These are phyloP conservation scores for Euphorbia tirucalli DNA, from an alignment of 345 rosid species.

Conservation along the genomic window DNA sequence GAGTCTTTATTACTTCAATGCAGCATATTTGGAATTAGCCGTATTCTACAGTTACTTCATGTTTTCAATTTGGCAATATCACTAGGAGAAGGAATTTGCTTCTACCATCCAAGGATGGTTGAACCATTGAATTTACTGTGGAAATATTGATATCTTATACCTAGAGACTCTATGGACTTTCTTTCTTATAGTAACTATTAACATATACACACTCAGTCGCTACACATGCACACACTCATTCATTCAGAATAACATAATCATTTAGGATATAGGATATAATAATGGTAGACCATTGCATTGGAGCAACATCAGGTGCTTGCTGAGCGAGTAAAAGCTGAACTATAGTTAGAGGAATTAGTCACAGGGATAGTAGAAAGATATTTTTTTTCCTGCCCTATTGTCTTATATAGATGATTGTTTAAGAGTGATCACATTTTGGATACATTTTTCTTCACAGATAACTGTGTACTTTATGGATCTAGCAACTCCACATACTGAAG, in stretches of 20 bases:
- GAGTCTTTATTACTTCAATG: not conserved
- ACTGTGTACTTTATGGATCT: slow-evolving; percentile 92
- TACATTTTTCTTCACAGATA: slow-evolving; percentile 48
- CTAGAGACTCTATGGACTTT: not conserved
- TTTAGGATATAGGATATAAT: not conserved
- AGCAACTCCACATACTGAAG: slow-evolving; percentile 90
- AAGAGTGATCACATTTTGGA: slow-evolving; percentile 9
- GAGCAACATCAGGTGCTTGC: not conserved
- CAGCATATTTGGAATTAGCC: not conserved
- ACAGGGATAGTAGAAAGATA: not conserved
- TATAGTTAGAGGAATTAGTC: not conserved
- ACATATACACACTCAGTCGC: not conserved
- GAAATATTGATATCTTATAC: not conserved
- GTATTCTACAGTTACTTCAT: not conserved
- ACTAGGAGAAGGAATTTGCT: not conserved
- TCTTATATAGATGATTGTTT: not conserved
- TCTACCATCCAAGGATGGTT: not conserved
- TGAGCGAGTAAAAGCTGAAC: not conserved
- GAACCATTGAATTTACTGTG: not conserved
- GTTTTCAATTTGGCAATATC: not conserved
- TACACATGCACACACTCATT: not conserved
- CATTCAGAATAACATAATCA: not conserved
- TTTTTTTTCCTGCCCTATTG: not conserved
- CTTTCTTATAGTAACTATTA: not conserved
- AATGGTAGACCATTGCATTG: not conserved